Evolutionary conservation across 139 green algal genomes (phyloP).

Genomic region (Yamagishiella unicocca): DNA sequence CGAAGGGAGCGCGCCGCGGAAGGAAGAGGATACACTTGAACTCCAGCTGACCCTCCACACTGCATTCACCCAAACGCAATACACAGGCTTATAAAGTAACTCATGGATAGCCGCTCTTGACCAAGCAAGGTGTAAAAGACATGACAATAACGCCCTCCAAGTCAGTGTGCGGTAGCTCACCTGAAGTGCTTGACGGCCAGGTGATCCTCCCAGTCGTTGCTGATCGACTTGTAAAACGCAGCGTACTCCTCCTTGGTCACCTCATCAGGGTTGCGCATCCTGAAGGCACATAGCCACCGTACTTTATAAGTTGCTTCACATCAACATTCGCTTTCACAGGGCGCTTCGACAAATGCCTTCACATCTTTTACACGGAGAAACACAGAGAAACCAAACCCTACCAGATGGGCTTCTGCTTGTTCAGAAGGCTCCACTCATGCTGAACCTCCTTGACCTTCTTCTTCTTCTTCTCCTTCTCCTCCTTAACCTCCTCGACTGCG

Average conservation of each 20-base stretch:
- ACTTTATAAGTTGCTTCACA: too few relatives aligned
- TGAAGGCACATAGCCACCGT: too few relatives aligned
- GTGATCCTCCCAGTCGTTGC: conserved; percentile 99
- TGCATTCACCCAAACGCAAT: conserved; percentile 14
- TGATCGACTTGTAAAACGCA: conserved; percentile 98
- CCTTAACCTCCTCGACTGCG: conserved; percentile 89
- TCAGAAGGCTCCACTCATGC: conserved; percentile 98
- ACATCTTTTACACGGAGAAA: too few relatives aligned
- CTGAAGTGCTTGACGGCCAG: conserved; percentile 72
- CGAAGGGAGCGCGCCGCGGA: conserved; percentile 97
- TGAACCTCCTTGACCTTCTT: conserved; percentile 97
- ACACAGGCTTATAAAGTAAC: too few relatives aligned
- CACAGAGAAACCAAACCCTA: too few relatives aligned
- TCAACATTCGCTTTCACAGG: too few relatives aligned
- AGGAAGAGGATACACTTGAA: conserved; percentile 98
- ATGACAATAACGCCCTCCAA: conserved; percentile 81
- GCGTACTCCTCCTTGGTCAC: conserved; percentile 97
- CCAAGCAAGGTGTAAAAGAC: too few relatives aligned
- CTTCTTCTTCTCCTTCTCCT: conserved; percentile 87
- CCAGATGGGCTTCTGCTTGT: conserved; percentile 99
- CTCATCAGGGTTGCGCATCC: conserved; percentile 97
- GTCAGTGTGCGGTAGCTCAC: background rate
- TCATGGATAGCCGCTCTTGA: too few relatives aligned
- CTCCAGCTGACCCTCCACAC: conserved; percentile 99
- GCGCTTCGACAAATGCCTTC: too few relatives aligned